Conservation (phyloP, 148 eudicot genomes). For the Selenicereus undatus region DNA sequence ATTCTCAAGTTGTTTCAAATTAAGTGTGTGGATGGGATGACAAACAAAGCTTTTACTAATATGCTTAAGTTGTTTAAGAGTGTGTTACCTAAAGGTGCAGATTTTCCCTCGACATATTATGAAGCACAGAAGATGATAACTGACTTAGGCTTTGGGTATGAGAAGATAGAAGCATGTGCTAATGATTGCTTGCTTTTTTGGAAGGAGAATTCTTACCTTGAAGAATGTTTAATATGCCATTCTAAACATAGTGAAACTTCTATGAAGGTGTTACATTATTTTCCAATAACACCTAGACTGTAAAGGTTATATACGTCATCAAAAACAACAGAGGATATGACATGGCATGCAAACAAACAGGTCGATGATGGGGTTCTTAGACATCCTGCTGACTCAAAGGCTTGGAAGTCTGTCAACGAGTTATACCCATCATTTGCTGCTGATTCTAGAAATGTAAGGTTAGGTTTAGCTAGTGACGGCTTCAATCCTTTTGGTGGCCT, state of each 20-base stretch:
- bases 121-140: constrained; percentile 11
- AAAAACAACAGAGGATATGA: no score
- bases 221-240: constrained; percentile 1
- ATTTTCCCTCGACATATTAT: not conserved
- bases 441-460: no score
- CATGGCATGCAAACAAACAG: no score
- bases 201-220: constrained; percentile 8
- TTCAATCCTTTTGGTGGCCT: no score
- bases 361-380: no score
- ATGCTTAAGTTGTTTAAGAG: constrained; percentile 14
- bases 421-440: no score
- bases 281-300: no score
- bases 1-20: constrained; percentile 11
- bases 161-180: constrained; percentile 2
- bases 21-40: constrained; percentile 9
- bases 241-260: not conserved
- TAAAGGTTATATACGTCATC: no score
- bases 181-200: constrained; percentile 15
- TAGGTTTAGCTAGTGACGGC: no score
- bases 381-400: no score
- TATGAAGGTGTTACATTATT: no score
- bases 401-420: no score
- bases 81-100: not conserved
- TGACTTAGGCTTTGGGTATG: constrained; percentile 1
- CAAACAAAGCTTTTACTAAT: not conserved